phyloP scores from a whole-genome alignment of 306 rosid genomes.

The Sophora flavescens region DNA sequence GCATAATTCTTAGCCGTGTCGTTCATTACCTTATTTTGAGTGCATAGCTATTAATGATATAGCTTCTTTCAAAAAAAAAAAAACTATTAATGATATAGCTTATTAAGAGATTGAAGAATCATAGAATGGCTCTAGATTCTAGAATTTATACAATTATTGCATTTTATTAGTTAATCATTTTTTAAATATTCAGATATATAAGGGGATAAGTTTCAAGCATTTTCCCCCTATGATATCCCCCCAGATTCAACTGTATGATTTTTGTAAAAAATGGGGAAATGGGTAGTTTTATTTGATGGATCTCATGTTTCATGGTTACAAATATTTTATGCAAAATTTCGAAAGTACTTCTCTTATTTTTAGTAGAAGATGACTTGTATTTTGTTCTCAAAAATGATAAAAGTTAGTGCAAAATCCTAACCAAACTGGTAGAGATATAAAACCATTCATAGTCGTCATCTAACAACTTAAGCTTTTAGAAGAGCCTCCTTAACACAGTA shows the following conservation, averaged over 20 bases:
- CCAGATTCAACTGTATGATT: not conserved
- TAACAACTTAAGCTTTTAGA: too few species aligned
- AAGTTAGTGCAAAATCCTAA: constrained; percentile 19
- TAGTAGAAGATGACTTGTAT: not conserved
- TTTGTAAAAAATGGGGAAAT: constrained; percentile 1
- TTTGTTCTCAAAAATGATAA: not conserved
- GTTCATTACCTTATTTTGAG: constrained; percentile 34
- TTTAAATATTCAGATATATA: not conserved
- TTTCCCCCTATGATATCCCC: not conserved
- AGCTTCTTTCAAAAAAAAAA: too few species aligned
- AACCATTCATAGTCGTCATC: too few species aligned
- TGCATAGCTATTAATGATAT: constrained; percentile 5
- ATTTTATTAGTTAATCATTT: constrained; percentile 2
- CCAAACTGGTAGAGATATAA: not conserved
- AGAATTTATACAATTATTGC: not conserved
- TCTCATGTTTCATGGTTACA: not conserved
- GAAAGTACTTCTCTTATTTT: not conserved
- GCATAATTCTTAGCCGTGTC: constrained; percentile 3
- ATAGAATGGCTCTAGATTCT: not conserved
- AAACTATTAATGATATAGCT: not conserved
- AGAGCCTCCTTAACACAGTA: not conserved
- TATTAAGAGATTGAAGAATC: not conserved
- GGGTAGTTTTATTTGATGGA: not conserved
- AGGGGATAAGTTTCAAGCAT: not conserved
- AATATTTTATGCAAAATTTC: constrained; percentile 3